Evolutionary conservation across 352 stramenopile species (phyloP).

Genomic region (Detonula confervacea): DNA sequence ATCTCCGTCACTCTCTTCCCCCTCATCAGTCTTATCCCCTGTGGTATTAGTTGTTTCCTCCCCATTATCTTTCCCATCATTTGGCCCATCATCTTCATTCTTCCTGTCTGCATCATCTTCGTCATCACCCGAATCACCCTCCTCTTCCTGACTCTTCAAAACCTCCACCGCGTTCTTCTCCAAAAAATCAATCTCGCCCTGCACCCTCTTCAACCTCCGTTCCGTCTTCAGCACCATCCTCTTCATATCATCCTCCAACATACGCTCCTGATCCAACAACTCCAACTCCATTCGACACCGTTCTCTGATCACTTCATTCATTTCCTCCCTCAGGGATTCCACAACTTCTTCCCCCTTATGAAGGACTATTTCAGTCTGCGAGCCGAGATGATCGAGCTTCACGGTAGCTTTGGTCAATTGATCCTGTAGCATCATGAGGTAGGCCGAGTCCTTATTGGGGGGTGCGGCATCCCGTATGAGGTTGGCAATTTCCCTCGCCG

Average conservation of each 20-base stretch:
- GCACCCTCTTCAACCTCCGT: slow-evolving; percentile 44
- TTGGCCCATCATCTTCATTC: not conserved
- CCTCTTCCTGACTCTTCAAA: slow-evolving; percentile 21
- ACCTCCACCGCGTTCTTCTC: slow-evolving; percentile 38
- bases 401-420: slow-evolving; percentile 49
- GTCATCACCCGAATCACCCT: not conserved
- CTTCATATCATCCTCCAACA: slow-evolving; percentile 53
- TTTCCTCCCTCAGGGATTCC: slow-evolving; percentile 47
- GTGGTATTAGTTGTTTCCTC: too few relatives aligned
- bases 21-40: too few relatives aligned
- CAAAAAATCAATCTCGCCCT: slow-evolving; percentile 58
- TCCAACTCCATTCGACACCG: slow-evolving; percentile 55
- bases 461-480: slow-evolving; percentile 54
- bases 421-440: slow-evolving; percentile 56
- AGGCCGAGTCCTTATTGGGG: slow-evolving; percentile 48
- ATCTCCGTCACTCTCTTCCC: slow-evolving; percentile 2
- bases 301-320: slow-evolving; percentile 60
- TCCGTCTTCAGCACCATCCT: slow-evolving; percentile 43
- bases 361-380: slow-evolving; percentile 53
- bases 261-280: slow-evolving; percentile 46
- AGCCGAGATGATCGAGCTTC: slow-evolving; percentile 48
- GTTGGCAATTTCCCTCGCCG: slow-evolving; percentile 45
- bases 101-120: slow-evolving; percentile 22
- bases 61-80: slow-evolving; percentile 17
- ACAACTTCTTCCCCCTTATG: slow-evolving; percentile 58